Percentiles rank a stretch among this genome's conserved stretches.
phyloP scores from a whole-genome alignment of 441 rosid species.

The Erodium chrysanthum region DNA sequence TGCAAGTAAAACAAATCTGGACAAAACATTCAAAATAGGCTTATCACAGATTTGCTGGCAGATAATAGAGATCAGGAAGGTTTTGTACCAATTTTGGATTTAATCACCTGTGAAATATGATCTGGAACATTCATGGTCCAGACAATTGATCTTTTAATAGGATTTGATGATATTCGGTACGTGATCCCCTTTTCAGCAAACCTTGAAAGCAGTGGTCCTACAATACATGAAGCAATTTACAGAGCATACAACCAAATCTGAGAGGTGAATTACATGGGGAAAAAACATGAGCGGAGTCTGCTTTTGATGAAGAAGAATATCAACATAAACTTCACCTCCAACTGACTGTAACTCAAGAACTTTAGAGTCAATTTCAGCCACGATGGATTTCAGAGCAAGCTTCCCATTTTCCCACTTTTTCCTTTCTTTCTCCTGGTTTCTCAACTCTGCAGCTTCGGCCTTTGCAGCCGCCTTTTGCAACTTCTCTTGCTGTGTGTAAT shows the following conservation, averaged over 20 bases:
- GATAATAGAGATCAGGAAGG: not conserved
- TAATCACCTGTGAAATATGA: conserved; percentile 53
- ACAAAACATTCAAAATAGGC: no score
- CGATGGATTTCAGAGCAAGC: conserved; percentile 71
- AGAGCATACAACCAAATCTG: conserved; percentile 13
- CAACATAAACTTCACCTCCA: conserved; percentile 48
- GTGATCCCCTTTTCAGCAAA: conserved; percentile 76
- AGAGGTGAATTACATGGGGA: conserved; percentile 9
- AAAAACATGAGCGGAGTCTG: conserved; percentile 14
- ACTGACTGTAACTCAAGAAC: conserved; percentile 64
- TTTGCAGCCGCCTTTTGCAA: conserved; percentile 65
- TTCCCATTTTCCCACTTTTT: conserved; percentile 90
- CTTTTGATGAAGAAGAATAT: conserved; percentile 9
- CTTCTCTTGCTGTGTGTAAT: conserved; percentile 60
- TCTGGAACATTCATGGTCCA: conserved; percentile 83
- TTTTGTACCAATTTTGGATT: conserved; percentile 8
- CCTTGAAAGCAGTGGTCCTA: conserved; percentile 81
- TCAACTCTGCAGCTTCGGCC: conserved; percentile 75
- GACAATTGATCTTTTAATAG: conserved; percentile 71
- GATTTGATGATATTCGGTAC: conserved; percentile 58
- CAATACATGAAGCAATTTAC: conserved; percentile 19
- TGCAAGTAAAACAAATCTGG: no score
- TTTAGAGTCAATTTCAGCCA: conserved; percentile 70
- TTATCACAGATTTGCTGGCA: not conserved
- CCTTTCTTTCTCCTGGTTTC: conserved; percentile 63